Evolutionary conservation across 225 moss, liverwort and hornwort genomes (phyloP).

Genomic region (Pseudoscleropodium purum): DNA sequence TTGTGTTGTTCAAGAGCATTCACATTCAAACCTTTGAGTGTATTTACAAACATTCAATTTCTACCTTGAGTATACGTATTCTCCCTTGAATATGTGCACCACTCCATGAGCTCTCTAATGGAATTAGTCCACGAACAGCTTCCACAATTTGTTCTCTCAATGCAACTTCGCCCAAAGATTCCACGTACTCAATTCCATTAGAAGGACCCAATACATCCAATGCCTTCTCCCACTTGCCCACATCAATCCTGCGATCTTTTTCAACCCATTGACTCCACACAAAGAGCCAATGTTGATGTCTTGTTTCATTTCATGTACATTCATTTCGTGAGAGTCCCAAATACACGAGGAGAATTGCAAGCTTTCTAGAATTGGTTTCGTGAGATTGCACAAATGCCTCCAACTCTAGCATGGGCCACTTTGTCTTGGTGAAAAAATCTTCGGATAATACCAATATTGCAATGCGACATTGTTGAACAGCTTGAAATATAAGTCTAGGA

Average conservation of each 20-base stretch:
- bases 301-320: neutral
- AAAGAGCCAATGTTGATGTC: neutral
- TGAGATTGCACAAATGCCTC: neutral
- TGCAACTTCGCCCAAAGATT: neutral
- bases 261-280: neutral
- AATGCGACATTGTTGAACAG: neutral
- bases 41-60: neutral
- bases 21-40: neutral
- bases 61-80: neutral
- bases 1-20: neutral
- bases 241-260: neutral
- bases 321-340: neutral
- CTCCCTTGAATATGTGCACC: neutral
- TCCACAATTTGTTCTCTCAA: neutral
- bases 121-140: neutral
- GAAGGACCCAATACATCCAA: neutral
- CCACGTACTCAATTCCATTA: neutral
- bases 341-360: neutral
- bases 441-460: neutral
- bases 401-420: slow-evolving; percentile 8
- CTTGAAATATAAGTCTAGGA: neutral
- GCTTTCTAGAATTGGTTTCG: neutral
- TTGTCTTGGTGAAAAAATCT: neutral
- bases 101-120: neutral
- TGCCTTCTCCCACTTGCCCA: neutral